Base-by-base conservation (phyloP, 176 grass and related monocot genomes). In the Cymbopogon citratus region DNA sequence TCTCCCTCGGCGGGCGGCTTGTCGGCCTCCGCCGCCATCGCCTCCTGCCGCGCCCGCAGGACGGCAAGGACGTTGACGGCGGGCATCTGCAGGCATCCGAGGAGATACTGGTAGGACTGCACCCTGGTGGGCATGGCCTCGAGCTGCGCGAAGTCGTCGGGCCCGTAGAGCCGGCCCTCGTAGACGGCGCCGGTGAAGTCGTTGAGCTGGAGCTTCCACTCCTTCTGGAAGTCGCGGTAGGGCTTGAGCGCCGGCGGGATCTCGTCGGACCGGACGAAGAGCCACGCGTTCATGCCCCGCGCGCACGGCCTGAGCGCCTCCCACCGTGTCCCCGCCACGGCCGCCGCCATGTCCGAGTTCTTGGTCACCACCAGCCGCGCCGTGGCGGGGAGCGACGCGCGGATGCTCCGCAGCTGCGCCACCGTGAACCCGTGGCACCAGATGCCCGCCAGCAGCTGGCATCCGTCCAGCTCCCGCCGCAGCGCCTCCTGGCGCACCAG, bases 241-340 rank as follows among this genome's bases (percentile, higher is more conserved):
- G 96, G 92, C 1, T 88, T 83, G 48, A 95, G 89, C 6, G 92
- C 96, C 10, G 88, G 87, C 45, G 92, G 96, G 74, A 98, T 93
- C 90, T 98, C 92, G 74, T 98, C 96, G 68, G 96, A 92, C 7
- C 90, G 95, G n/a, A 98, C 95, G 85, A 98, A 98, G 21, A 98
- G 84, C 92, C 95, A 98, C 3, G 95, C 92, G 48, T 98, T 98
- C 95, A 98, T 98, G 43, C 95, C 95, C 10, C 87, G 91, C 18
- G 92, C 89, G 80, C 89, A 94, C 12, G 92, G 95, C 7, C 84
- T 77, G 6, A 95, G 87, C 57, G 81, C 79, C 84, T 87, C 95
- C 95, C 92, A 95, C 36, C 87, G 77, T n/a, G 90, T 95, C 29
- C 96, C 96, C 25, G 87, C 89, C 31, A 95, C 86, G 14, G 89